Evolutionary conservation across 129 eudicot species (phyloP), one percentile per base, ranked within the genome.

Genomic region (Flaveria bidentis): DNA sequence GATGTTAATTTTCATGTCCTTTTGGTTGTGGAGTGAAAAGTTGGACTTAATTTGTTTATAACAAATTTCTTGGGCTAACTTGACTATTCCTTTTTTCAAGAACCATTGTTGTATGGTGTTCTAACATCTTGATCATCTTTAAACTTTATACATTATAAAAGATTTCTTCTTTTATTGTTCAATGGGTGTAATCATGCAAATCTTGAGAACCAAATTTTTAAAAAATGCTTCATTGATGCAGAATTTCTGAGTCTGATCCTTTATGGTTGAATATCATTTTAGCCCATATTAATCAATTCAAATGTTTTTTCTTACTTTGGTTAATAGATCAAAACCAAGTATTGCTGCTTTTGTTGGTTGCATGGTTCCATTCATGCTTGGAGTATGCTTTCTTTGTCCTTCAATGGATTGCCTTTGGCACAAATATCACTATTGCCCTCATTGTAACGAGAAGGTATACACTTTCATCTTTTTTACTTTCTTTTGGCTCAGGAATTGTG

Each of bases 371-470:
- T 52, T 91, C 78, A 84, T 91, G 90, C 89, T 91, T 69, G 99
- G 99, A 55, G 55, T 91, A 47, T 94, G 97, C 86, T 94, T 91
- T 89, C 97, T 94, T 39, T 94, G 89, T 74, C 99, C 99, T 67
- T 83, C 85, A 25, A 94, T 91, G 99, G 94, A 94, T 78, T 94
- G 99, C 83, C 96, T 94, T 49, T 94, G 99, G 99, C 99, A 94
- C 81, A 94, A 94, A 52, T 94, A 84, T 83, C 99, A 94, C 76
- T 94, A 87, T 51, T 94, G 99, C 73, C 99, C 99, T 15, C 83
- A 84, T 71, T 94, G 99, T 77, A 82, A 81, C 17, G 85, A 89
- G 85, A 91, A 89, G 99, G 99, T 94, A 70, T 7, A 9, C 22
- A 44, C 15, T 15, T 30, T 42, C 9, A 1, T 47, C 11, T 28